Evolutionary conservation across 129 eudicot genomes (phyloP), one percentile per base, ranked within the genome.

Genomic region (Centella asiatica): DNA sequence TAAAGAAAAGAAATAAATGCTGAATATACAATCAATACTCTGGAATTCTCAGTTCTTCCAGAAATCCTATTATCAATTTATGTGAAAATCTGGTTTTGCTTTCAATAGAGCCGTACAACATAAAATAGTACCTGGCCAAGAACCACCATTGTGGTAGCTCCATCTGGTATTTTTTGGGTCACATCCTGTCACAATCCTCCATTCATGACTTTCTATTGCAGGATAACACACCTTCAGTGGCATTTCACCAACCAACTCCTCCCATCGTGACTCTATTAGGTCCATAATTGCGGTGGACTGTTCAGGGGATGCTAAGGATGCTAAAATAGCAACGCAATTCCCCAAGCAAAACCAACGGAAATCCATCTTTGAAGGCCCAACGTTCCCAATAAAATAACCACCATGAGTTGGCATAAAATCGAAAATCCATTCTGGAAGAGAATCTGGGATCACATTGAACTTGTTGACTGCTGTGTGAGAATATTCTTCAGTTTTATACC

Each of bases 111-210:
- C 49, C 25, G 4, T 40, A 29, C 10, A 52, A 55, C 23, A 12
- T 4, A 44, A 25, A 68, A 64, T 29, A 17, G 50, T 76, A 88
- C 97, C 97, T 75, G 97, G 97, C 97, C 97, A 90, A 19, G 97
- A 90, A 36, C 97, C 97, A 40, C 95, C 97, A 65, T 90, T 90
- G 74, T 90, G 97, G 71, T 90, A 90, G 69, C 97, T 90, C 97
- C 97, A 90, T 70, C 97, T 79, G 10, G 97, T 90, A 57, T 90
- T 90, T 58, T 90, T 90, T 4, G 97, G 95, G 64, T 90, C 97
- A 78, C 97, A 83, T 37, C 97, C 97, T 0, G 95, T 90, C 6
- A 86, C 76, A 15, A 90, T 90, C 75, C 81, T 78, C 97, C 97
- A 90, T 46, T 90, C 97, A 44, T 90, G 97, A 60, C 88, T 67